Evolutionary conservation across 805 yeast genomes (phyloP), one percentile per base, ranked within the genome.

Genomic region (Barnettozyma sp.): DNA sequence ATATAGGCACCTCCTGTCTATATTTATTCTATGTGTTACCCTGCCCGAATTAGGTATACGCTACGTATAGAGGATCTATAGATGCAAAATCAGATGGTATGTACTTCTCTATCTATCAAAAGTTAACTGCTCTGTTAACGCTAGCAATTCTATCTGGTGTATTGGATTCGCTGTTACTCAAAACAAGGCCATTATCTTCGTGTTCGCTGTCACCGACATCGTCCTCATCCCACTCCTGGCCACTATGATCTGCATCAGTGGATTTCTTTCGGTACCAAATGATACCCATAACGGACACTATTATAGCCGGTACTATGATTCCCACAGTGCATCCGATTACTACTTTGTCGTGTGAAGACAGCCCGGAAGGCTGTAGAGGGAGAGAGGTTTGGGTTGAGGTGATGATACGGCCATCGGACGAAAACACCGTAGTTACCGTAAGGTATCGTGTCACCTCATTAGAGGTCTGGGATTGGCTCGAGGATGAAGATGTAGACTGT

Each of bases 301-400:
- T 17, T 8, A 35, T 15, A 15, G 31, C 32, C 4, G 32, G 36
- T 4, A 33, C 36, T 4, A 19, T n/a, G 11, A 34, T 34, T 27
- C 34, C 34, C 5, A 31, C 34, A 22, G 34, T 31, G 10, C 34
- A 31, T 22, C 34, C 34, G n/a, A 31, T 22, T 22, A 31, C 12
- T 14, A 79, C 68, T 38, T 69, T 70, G 36, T 71, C 65, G 40
- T 70, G 58, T 12, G 62, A 49, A 1, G 78, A 65, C 7, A 77
- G 57, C 0, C 80, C 80, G 2, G 48, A 31, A 4, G 17, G n/a
- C n/a, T n/a, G n/a, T n/a, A n/a, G n/a, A n/a, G n/a, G n/a, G n/a
- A n/a, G 38, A 9, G 62, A 47, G 4, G 52, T 45, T 7, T 47
- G 38, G 1, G 63, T 58, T 3, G 44, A 33, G 1, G 62, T 46